Base-by-base conservation (phyloP, 2,329 filamentous ascomycete genomes). In the Seiridium cupressi region DNA sequence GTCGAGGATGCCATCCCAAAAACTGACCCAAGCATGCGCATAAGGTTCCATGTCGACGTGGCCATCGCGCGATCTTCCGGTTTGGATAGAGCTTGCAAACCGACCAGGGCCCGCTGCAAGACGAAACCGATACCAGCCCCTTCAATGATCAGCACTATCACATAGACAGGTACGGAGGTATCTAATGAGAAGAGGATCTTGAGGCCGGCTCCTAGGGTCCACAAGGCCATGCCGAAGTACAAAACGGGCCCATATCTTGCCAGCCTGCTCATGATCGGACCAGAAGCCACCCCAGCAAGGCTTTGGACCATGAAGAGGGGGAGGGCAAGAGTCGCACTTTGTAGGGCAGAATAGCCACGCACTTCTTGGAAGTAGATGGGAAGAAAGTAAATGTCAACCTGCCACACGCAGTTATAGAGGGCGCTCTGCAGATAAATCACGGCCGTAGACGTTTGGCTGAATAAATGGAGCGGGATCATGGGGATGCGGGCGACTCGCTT, bases 371-470 rank as follows among this genome's bases (percentile, higher is more conserved):
- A 67, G 59, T 70, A 71, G 35, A 69, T 63, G 5, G 68, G 68
- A 5, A 70, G 46, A 55, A 69, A 71, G 57, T 69, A 71, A n/a
- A 79, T 66, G 51, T 81, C 79, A 9, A 73, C 68, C 34, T 81
- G 79, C 80, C 80, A 83, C 11, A 82, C 80, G 13, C 76, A 72
- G 66, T 82, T 80, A 64, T 82, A 80, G 48, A 83, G 69, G 64
- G 81, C 79, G 48, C 62, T 64, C 36, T 65, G 62, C 5, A 65
- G 11, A 44, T 63, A 61, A 5, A 69, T 57, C 3, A 61, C 56
- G 10, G 59, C 59, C 2, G 60, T 61, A 7, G 66, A 64, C 9
- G 57, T 11, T 35, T 61, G 49, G 7, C 36, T 61, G 34, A 68
- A 68, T 11, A 66, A 51, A 2, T 59, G 62, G 6, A 65, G 31